phyloP scores from a whole-genome alignment of 2,329 filamentous ascomycete species.

The Akanthomyces uredinophilus region DNA sequence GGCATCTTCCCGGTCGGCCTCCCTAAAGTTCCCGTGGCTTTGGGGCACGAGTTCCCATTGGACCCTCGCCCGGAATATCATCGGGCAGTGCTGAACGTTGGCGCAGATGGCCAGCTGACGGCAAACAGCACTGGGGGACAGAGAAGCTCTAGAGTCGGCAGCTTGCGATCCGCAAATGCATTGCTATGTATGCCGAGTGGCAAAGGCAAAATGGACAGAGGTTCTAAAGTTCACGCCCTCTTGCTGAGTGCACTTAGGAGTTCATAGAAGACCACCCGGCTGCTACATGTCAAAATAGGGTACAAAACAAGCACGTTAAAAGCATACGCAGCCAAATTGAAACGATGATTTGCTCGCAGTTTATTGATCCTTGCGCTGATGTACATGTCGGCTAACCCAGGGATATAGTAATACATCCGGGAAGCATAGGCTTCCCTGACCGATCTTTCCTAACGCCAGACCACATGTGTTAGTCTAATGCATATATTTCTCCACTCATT shows the following conservation, averaged over 20 bases:
- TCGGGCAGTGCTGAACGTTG: conserved; percentile 67
- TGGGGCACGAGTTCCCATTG: conserved; percentile 67
- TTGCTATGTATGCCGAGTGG: conserved; percentile 69
- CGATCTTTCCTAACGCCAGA: conserved; percentile 38
- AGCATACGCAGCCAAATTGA: not conserved
- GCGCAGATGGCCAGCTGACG: conserved; percentile 60
- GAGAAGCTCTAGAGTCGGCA: conserved; percentile 83
- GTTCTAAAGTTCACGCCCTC: conserved; percentile 68
- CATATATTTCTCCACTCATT: conserved; percentile 13
- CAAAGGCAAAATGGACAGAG: conserved; percentile 60
- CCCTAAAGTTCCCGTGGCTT: conserved; percentile 62
- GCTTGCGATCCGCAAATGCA: conserved; percentile 82
- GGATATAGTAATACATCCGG: conserved; percentile 32
- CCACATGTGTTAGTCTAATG: conserved; percentile 22
- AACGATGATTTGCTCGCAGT: conserved; percentile 20
- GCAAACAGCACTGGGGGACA: conserved; percentile 86
- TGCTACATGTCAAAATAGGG: not conserved
- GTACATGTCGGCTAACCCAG: conserved; percentile 27
- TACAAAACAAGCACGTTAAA: not conserved
- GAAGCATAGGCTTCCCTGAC: conserved; percentile 27
- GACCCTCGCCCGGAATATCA: conserved; percentile 89
- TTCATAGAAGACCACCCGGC: conserved; percentile 4
- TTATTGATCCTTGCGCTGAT: conserved; percentile 26
- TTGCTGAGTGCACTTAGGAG: conserved; percentile 58
- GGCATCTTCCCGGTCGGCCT: conserved; percentile 66